These are phyloP conservation scores for Penicillium sp. DNA, from an alignment of 2,329 filamentous ascomycete species.

Conservation along the genomic window DNA sequence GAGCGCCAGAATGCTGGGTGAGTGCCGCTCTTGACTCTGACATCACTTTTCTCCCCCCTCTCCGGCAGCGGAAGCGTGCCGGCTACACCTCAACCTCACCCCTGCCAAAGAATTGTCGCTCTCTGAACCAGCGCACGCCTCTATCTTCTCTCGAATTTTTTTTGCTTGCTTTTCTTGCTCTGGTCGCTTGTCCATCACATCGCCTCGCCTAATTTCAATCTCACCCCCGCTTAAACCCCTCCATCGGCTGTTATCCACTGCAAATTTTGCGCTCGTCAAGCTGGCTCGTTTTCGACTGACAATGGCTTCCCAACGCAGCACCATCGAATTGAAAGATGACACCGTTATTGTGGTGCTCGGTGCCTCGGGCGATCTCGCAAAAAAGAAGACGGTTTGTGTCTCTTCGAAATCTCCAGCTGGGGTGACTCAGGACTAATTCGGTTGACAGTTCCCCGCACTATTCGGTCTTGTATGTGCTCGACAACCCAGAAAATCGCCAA, in stretches of 20 bases:
- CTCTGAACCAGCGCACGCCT: background rate
- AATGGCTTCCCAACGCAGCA: conserved; percentile 57
- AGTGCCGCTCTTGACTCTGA: conserved; percentile 42
- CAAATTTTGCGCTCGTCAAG: conserved; percentile 18
- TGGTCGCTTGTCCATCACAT: background rate
- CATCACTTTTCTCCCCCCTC: conserved; percentile 35
- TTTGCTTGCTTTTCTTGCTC: background rate
- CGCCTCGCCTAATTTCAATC: background rate
- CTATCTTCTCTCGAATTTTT: background rate
- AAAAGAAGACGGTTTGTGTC: conserved; percentile 92
- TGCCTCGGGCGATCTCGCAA: conserved; percentile 94
- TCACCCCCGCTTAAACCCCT: conserved; percentile 17
- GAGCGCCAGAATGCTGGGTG: conserved; percentile 54
- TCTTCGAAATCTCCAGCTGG: background rate
- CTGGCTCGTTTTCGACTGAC: conserved; percentile 25
- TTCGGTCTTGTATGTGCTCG: conserved; percentile 83
- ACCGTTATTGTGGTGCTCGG: conserved; percentile 95
- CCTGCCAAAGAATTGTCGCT: background rate
- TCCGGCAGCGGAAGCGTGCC: conserved; percentile 21
- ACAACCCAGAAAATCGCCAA: background rate
- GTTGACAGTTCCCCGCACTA: conserved; percentile 80
- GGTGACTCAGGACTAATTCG: conserved; percentile 21
- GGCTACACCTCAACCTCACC: conserved; percentile 8
- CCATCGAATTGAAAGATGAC: conserved; percentile 96
- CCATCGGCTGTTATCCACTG: conserved; percentile 11